These are phyloP conservation scores for Bipolaris cookei DNA, from an alignment of 2,329 filamentous ascomycete species.

Conservation along the genomic window DNA sequence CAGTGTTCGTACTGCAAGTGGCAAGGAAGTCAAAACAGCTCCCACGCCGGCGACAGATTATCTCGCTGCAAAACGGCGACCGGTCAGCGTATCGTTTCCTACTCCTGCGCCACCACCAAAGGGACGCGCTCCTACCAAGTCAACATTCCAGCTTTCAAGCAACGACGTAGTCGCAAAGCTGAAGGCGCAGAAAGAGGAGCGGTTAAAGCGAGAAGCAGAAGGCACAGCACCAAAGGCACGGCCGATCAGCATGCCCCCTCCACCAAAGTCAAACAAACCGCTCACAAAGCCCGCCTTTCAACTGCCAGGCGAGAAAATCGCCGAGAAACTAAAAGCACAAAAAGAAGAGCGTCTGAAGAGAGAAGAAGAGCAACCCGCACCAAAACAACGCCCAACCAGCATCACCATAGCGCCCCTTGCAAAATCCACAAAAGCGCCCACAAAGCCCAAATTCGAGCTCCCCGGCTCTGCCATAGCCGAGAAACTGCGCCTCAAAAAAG, in stretches of 20 bases:
- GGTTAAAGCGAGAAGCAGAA: constrained; percentile 54
- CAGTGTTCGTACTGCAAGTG: constrained; percentile 34
- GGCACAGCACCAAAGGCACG: constrained; percentile 36
- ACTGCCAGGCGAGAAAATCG: constrained; percentile 61
- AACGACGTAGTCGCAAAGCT: constrained; percentile 61
- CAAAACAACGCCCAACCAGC: constrained; percentile 16
- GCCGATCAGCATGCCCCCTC: constrained; percentile 56
- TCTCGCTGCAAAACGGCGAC: constrained; percentile 54
- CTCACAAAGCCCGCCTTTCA: constrained; percentile 59
- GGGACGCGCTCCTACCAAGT: constrained; percentile 57
- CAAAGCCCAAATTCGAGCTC: constrained; percentile 58
- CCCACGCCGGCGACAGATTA: constrained; percentile 44
- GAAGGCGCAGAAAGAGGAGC: constrained; percentile 59
- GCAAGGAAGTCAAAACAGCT: constrained; percentile 30
- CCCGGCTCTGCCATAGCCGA: constrained; percentile 60
- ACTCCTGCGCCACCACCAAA: constrained; percentile 56
- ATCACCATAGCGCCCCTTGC: constrained; percentile 44
- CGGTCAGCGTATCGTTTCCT: constrained; percentile 56
- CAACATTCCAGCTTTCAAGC: constrained; percentile 60
- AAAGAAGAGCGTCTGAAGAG: constrained; percentile 46
- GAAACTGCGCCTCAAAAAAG: constrained; percentile 39
- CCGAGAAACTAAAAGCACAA: constrained; percentile 42
- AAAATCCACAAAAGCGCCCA: constrained; percentile 60
- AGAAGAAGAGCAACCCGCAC: constrained; percentile 20
- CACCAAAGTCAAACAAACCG: constrained; percentile 58